phyloP scores from a whole-genome alignment of 1,284 basidiomycete genomes.

The Neonothopanus nambi region DNA sequence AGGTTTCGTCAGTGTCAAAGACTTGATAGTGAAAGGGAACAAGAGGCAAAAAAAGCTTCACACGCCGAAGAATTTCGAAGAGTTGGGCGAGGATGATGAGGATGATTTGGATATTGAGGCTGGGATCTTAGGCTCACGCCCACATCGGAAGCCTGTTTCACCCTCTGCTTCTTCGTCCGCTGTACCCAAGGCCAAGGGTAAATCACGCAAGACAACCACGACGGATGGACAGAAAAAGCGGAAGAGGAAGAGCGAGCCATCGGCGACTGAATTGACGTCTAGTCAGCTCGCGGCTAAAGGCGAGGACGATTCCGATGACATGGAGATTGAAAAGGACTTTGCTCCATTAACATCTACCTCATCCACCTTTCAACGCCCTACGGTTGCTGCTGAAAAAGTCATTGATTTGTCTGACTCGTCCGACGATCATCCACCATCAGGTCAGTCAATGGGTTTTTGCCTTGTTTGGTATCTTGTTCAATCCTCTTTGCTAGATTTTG shows the following conservation, averaged over 20 bases:
- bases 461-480: not conserved
- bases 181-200: slow-evolving; percentile 31
- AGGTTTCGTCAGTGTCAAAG: slow-evolving; percentile 64
- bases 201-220: slow-evolving; percentile 37
- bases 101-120: slow-evolving; percentile 65
- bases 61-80: slow-evolving; percentile 37
- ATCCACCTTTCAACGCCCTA: not conserved
- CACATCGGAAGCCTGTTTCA: no score
- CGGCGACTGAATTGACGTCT: slow-evolving; percentile 27
- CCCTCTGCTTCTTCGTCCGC: slow-evolving; percentile 39
- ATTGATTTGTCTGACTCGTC: slow-evolving; percentile 12
- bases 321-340: slow-evolving; percentile 46
- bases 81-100: slow-evolving; percentile 51
- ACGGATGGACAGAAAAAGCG: slow-evolving; percentile 20
- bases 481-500: slow-evolving; percentile 3
- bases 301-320: slow-evolving; percentile 55
- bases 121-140: slow-evolving; percentile 36
- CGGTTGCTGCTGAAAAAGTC: not conserved
- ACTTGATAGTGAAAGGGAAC: slow-evolving; percentile 54
- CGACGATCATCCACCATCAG: not conserved
- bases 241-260: slow-evolving; percentile 28
- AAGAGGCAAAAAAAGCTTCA: slow-evolving; percentile 46
- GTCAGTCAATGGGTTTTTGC: not conserved
- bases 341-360: not conserved
- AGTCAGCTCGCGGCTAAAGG: slow-evolving; percentile 44